phyloP scores from a whole-genome alignment of 2,329 filamentous ascomycete species.

The Diaporthe sp. region DNA sequence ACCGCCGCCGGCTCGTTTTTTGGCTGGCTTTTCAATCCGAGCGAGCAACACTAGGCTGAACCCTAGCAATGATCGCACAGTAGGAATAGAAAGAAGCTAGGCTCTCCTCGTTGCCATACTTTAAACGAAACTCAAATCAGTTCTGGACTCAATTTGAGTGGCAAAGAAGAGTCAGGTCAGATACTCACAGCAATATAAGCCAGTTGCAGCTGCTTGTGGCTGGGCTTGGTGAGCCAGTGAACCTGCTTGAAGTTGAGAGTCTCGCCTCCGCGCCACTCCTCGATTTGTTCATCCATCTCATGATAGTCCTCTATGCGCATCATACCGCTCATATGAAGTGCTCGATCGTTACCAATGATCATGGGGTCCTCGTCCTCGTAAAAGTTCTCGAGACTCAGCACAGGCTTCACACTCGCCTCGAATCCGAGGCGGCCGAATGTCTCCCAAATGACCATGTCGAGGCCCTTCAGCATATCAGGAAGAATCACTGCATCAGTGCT shows the following conservation, averaged over 20 bases:
- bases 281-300: not conserved
- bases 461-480: conserved; percentile 59
- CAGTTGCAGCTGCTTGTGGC: conserved; percentile 12
- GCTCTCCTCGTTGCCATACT: conserved; percentile 23
- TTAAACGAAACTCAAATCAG: not conserved
- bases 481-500: conserved; percentile 48
- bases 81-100: conserved; percentile 1
- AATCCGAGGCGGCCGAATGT: conserved; percentile 40
- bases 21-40: not conserved
- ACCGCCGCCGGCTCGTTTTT: not conserved
- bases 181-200: conserved; percentile 20
- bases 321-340: not conserved
- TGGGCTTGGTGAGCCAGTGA: conserved; percentile 11
- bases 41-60: conserved; percentile 60
- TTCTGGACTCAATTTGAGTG: not conserved
- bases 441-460: conserved; percentile 58
- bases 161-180: not conserved
- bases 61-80: conserved; percentile 11
- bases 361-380: not conserved
- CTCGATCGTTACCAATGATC: not conserved
- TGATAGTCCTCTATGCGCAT: conserved; percentile 5
- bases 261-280: not conserved
- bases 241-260: not conserved
- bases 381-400: not conserved
- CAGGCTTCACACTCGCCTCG: conserved; percentile 3